Evolutionary conservation across 2,329 filamentous ascomycete genomes (phyloP).

Genomic region (Neospermospora avenae): DNA sequence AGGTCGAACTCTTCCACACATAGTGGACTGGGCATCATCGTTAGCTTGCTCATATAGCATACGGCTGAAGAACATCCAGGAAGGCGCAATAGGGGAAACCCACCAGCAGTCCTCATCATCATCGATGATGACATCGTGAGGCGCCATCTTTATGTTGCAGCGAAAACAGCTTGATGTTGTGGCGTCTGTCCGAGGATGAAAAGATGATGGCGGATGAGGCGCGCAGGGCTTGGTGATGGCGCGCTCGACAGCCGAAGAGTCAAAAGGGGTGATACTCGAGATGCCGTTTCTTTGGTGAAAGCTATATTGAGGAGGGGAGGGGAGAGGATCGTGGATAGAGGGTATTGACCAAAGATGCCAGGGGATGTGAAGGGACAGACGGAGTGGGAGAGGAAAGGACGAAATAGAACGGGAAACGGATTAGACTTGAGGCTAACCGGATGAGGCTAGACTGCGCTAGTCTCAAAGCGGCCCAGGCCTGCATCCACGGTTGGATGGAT

Average conservation of each 20-base stretch:
- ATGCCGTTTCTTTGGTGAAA: not conserved
- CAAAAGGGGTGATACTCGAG: not conserved
- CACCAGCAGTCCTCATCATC: constrained; percentile 70
- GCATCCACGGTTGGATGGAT: not conserved
- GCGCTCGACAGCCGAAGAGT: constrained; percentile 22
- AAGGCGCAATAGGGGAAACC: constrained; percentile 28
- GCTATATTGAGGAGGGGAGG: not conserved
- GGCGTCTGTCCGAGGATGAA: constrained; percentile 8
- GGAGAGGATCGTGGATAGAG: not conserved
- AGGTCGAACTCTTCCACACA: constrained; percentile 99
- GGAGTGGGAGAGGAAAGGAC: not conserved
- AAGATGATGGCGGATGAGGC: constrained; percentile 12
- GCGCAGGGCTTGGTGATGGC: constrained; percentile 16
- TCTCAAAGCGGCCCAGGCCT: not conserved
- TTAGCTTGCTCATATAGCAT: not conserved
- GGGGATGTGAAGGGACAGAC: not conserved
- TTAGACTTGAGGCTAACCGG: not conserved
- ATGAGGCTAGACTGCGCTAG: not conserved
- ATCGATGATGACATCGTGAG: constrained; percentile 67
- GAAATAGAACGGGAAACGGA: not conserved
- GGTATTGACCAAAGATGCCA: not conserved
- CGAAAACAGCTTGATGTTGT: constrained; percentile 13
- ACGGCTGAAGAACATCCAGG: constrained; percentile 9
- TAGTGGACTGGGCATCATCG: constrained; percentile 63
- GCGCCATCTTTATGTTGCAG: constrained; percentile 50